These are phyloP conservation scores for Pythium monospermum DNA, from an alignment of 352 stramenopile genomes.

Conservation along the genomic window DNA sequence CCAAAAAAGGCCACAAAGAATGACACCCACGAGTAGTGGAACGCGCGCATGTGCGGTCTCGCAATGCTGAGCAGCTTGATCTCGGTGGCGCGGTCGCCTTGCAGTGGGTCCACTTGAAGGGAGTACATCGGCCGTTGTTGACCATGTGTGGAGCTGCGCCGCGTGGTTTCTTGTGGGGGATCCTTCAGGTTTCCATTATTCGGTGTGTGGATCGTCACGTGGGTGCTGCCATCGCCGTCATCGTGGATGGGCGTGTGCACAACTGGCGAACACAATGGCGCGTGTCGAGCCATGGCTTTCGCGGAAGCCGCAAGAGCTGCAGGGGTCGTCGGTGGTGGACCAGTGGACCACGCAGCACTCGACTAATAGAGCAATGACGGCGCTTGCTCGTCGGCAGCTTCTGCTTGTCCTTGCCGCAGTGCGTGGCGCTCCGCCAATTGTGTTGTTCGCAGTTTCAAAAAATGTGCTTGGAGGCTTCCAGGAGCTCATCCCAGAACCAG, in stretches of 20 bases:
- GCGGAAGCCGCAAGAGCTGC: too few relatives aligned
- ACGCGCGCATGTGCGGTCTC: conserved; percentile 91
- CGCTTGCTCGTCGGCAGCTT: too few relatives aligned
- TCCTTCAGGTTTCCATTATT: neutral
- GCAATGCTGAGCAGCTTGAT: conserved; percentile 62
- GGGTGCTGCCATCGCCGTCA: conserved; percentile 2
- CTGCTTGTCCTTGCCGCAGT: too few relatives aligned
- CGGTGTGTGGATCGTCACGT: conserved; percentile 10
- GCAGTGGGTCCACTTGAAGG: conserved; percentile 17
- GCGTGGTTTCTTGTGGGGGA: neutral
- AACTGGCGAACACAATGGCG: conserved; percentile 14
- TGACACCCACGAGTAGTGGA: conserved; percentile 90
- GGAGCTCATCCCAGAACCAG: too few relatives aligned
- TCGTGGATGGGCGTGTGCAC: conserved; percentile 18
- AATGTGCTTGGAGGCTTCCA: too few relatives aligned
- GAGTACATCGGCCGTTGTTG: conserved; percentile 1
- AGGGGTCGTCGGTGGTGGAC: too few relatives aligned
- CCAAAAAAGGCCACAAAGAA: conserved; percentile 95
- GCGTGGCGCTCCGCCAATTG: too few relatives aligned
- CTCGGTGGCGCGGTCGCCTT: conserved; percentile 37
- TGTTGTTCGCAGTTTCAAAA: too few relatives aligned
- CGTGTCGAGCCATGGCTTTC: too few relatives aligned
- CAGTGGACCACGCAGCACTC: too few relatives aligned
- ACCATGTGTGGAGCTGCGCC: too few relatives aligned
- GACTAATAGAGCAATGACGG: too few relatives aligned